Evolutionary conservation across 371 early-diverging fungal genomes (phyloP), one percentile per base, ranked within the genome.

Genomic region (Lichtheimia corymbifera): DNA sequence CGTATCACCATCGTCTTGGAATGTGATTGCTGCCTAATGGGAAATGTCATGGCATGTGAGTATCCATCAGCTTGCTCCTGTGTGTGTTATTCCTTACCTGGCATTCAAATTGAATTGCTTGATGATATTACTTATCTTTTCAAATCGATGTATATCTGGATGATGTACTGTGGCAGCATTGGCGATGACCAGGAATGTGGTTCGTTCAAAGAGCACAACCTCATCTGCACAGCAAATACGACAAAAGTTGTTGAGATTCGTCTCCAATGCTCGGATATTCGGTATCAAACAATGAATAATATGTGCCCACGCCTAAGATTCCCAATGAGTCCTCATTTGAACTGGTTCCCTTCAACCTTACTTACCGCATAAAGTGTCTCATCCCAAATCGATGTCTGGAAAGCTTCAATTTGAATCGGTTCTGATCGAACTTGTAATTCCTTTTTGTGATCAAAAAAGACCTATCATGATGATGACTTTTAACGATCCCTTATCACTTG

Each of bases 101-200:
- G 94, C 93, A 47, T 89, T 87, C 44, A 93, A 76, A 63, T 94
- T 93, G 71, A 94, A 96, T 71, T 90, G 91, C 72, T 97, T 97
- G 78, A 97, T 94, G 47, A 92, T 91, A 71, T 95, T 95, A 67
- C 93, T 92, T 12, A 96, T 88, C 72, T 92, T 90, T 72, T 96
- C 95, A 66, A 95, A 96, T 42, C 94, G 89, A 64, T 93, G 91
- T 1, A 80, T 67, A 62, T 91, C 91, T 51, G 77, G 77, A 56
- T 85, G 83, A 24, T 71, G 64, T 6, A 78, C 69, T 4, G 76
- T 74, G 7, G 90, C 82, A 20, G 90, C 74, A 62, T 91, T 91
- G 15, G 94, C 90, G 63, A 97, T 95, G n/a, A 96, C 96, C 58
- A 97, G 79, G 68, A 97, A 96, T 7, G 97, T 97, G n/a, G 96